Conservation (phyloP, 768 basidiomycete species). For the Clavaria fumosa region DNA sequence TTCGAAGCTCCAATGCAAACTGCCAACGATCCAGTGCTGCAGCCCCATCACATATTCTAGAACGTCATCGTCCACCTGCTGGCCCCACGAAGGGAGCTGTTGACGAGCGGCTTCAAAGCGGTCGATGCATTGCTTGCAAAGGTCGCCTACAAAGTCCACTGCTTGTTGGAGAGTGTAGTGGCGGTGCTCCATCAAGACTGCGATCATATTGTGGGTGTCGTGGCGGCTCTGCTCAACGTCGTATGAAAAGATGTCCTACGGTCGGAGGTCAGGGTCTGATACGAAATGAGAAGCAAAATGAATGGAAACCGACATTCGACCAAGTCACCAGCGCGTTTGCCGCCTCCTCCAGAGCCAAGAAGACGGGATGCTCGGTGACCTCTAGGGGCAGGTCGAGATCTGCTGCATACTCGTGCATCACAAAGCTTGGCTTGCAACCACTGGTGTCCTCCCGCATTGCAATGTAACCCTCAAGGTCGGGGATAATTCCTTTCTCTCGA, state of each 20-base stretch:
- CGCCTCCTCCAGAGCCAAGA: slow-evolving; percentile 29
- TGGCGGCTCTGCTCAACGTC: slow-evolving; percentile 25
- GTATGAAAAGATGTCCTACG: slow-evolving; percentile 29
- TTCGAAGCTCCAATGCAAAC: slow-evolving; percentile 30
- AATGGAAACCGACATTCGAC: slow-evolving; percentile 22
- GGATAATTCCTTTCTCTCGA: slow-evolving; percentile 21
- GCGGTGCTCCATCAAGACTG: slow-evolving; percentile 24
- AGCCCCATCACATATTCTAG: slow-evolving; percentile 23
- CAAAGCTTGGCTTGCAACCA: slow-evolving; percentile 35
- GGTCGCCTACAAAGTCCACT: slow-evolving; percentile 21
- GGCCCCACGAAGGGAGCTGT: slow-evolving; percentile 23
- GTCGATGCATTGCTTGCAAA: slow-evolving; percentile 17
- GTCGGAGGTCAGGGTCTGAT: slow-evolving; percentile 3
- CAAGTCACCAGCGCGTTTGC: slow-evolving; percentile 38
- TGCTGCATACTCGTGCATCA: slow-evolving; percentile 36
- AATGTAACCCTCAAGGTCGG: slow-evolving; percentile 38
- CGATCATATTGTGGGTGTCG: slow-evolving; percentile 27
- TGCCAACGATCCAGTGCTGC: slow-evolving; percentile 23
- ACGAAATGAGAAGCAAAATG: not conserved
- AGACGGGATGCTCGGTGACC: slow-evolving; percentile 34
- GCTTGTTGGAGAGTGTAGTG: slow-evolving; percentile 21
- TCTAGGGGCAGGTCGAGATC: slow-evolving; percentile 37
- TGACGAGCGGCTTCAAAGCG: slow-evolving; percentile 18
- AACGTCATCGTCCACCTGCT: slow-evolving; percentile 18
- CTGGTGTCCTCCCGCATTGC: slow-evolving; percentile 36